Evolutionary conservation across 73 alveolate genomes (phyloP).

Genomic region (Effrenium voratum): DNA sequence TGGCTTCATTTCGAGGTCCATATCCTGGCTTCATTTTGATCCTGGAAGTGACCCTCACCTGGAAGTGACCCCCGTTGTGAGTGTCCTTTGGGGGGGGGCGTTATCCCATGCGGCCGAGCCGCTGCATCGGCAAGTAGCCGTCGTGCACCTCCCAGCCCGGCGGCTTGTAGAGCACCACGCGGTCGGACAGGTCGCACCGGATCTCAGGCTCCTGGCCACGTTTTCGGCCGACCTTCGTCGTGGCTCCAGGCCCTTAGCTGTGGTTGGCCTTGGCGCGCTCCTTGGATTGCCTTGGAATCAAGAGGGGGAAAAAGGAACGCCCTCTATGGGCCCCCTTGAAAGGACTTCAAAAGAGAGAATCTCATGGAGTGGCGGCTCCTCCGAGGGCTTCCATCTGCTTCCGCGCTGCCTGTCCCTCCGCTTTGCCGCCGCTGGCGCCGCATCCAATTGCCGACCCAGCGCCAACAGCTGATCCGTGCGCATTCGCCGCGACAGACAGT

Average conservation of each 20-base stretch:
- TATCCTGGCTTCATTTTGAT: no score
- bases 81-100: no score
- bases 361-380: not conserved
- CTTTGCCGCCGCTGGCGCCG: not conserved
- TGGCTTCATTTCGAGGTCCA: no score
- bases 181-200: not conserved
- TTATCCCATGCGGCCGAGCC: not conserved
- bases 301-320: no score
- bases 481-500: not conserved
- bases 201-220: constrained; percentile 40
- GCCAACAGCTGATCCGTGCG: no score
- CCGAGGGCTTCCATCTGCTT: not conserved
- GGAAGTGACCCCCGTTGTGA: no score
- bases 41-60: no score
- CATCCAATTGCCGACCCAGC: constrained; percentile 14
- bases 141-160: constrained; percentile 76
- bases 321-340: no score
- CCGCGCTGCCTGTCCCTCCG: not conserved
- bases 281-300: no score
- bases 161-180: constrained; percentile 61
- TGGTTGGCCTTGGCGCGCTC: no score
- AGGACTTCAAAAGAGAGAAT: no score
- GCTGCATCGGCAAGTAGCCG: constrained; percentile 36
- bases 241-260: not conserved
- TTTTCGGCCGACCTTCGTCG: not conserved